Conservation (phyloP, 805 yeast species). For the Ogataea glucozyma region DNA sequence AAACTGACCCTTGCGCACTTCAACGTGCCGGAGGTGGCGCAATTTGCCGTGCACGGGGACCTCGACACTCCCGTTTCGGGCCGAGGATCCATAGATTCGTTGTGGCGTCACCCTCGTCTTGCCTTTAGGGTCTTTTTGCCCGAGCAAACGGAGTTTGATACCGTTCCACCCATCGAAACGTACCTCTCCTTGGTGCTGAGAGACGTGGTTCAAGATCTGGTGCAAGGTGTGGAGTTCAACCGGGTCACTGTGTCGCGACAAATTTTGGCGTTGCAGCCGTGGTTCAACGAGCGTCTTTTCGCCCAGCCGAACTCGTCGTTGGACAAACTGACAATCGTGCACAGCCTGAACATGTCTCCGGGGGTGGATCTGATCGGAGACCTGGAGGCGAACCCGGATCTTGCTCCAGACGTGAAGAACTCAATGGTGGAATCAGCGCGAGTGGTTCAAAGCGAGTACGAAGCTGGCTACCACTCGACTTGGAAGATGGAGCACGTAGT, state of each 20-base stretch:
- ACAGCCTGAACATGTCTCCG: conserved; percentile 42
- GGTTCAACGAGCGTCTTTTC: conserved; percentile 65
- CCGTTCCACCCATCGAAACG: conserved; percentile 57
- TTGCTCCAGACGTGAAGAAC: conserved; percentile 23
- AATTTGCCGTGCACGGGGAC: conserved; percentile 33
- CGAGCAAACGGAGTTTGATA: conserved; percentile 56
- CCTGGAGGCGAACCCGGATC: conserved; percentile 30
- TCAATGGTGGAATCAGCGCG: conserved; percentile 36
- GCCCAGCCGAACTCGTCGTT: conserved; percentile 75
- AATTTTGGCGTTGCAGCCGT: conserved; percentile 69
- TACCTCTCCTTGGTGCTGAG: conserved; percentile 64
- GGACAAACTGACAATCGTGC: conserved; percentile 55
- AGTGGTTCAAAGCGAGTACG: conserved; percentile 41
- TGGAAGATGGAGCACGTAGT: conserved; percentile 92
- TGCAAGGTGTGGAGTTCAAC: conserved; percentile 83
- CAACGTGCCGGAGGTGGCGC: conserved; percentile 38
- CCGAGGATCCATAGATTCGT: conserved; percentile 58
- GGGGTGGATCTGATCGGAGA: conserved; percentile 30
- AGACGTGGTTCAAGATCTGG: conserved; percentile 73
- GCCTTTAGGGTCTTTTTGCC: conserved; percentile 61
- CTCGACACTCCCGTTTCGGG: conserved; percentile 41
- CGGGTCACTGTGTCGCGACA: conserved; percentile 85
- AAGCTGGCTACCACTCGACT: conserved; percentile 51
- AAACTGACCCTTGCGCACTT: conserved; percentile 29
- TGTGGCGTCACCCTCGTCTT: conserved; percentile 67